Conservation (phyloP, 2,329 filamentous ascomycete species). For the Fusarium musae region DNA sequence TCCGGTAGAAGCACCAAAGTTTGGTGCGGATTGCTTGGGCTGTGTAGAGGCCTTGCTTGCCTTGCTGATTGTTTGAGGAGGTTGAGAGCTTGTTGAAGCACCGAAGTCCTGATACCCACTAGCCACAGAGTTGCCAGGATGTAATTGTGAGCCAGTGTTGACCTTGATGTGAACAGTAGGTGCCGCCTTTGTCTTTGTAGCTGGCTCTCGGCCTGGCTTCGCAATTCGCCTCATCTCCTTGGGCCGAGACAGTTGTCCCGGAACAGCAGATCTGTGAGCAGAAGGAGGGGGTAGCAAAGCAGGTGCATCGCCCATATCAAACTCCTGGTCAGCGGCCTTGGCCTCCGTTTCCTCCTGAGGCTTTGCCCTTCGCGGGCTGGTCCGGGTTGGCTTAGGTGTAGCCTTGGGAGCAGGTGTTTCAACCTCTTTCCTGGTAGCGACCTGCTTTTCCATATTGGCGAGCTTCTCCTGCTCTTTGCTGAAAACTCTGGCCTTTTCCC, state of each 20-base stretch:
- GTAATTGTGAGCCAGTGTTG: constrained; percentile 71
- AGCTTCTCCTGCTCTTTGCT: constrained; percentile 67
- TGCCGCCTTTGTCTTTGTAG: constrained; percentile 70
- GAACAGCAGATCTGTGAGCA: constrained; percentile 62
- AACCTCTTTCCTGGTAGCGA: constrained; percentile 64
- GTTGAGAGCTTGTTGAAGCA: constrained; percentile 49
- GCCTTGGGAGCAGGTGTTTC: constrained; percentile 56
- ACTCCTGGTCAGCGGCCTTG: constrained; percentile 52
- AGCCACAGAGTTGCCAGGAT: constrained; percentile 67
- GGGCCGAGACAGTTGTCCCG: constrained; percentile 60
- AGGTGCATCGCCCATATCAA: constrained; percentile 68
- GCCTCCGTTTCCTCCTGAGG: constrained; percentile 47
- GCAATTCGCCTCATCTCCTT: constrained; percentile 68
- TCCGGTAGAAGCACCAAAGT: constrained; percentile 67
- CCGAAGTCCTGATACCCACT: constrained; percentile 64
- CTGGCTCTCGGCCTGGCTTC: constrained; percentile 70
- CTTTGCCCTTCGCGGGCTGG: constrained; percentile 64
- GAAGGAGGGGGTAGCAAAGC: constrained; percentile 69
- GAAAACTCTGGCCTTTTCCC: constrained; percentile 72
- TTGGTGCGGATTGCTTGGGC: constrained; percentile 64
- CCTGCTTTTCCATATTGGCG: constrained; percentile 63
- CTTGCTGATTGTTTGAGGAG: constrained; percentile 67
- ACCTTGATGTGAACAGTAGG: constrained; percentile 75
- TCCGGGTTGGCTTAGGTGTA: constrained; percentile 57
- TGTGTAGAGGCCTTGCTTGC: constrained; percentile 74